Evolutionary conservation across 2,329 filamentous ascomycete genomes (phyloP).

Genomic region (Neonectria magnoliae): DNA sequence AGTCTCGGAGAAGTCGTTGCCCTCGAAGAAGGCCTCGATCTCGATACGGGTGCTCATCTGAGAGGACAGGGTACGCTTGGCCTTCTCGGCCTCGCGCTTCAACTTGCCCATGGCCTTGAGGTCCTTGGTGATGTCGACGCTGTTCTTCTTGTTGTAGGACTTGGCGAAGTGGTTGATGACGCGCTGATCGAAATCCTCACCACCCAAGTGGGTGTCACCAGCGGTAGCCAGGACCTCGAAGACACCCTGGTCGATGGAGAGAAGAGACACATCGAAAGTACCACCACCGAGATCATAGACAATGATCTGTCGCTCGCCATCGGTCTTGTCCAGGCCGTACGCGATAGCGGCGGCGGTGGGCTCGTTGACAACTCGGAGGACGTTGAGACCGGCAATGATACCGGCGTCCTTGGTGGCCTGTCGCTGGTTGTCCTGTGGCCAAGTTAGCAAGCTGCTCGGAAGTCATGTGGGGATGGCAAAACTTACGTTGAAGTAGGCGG

Average conservation of each 20-base stretch:
- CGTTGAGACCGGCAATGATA: slow-evolving; percentile 90
- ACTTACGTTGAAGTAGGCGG: slow-evolving; percentile 89
- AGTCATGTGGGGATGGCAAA: neutral
- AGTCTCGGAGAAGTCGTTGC: slow-evolving; percentile 98
- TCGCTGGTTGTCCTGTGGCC: slow-evolving; percentile 80
- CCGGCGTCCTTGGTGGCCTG: slow-evolving; percentile 97
- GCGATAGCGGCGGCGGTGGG: slow-evolving; percentile 95
- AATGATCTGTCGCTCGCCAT: slow-evolving; percentile 86
- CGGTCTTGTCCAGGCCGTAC: slow-evolving; percentile 90
- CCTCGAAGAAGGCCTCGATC: slow-evolving; percentile 96
- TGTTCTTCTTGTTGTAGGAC: slow-evolving; percentile 98
- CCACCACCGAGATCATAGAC: slow-evolving; percentile 95
- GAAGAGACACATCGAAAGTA: slow-evolving; percentile 93
- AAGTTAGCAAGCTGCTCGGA: slow-evolving; percentile 33
- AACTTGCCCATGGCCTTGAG: slow-evolving; percentile 99
- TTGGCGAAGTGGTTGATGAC: slow-evolving; percentile 97
- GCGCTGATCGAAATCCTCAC: slow-evolving; percentile 98
- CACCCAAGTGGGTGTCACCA: slow-evolving; percentile 96
- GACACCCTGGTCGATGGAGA: slow-evolving; percentile 90
- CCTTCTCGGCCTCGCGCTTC: slow-evolving; percentile 99
- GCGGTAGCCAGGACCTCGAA: slow-evolving; percentile 95
- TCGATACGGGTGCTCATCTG: slow-evolving; percentile 94
- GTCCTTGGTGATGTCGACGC: slow-evolving; percentile 91
- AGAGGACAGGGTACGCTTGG: slow-evolving; percentile 96
- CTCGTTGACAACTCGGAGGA: slow-evolving; percentile 96